Base-by-base conservation (phyloP, 1,284 basidiomycete genomes). In the Takashimella tepidaria region DNA sequence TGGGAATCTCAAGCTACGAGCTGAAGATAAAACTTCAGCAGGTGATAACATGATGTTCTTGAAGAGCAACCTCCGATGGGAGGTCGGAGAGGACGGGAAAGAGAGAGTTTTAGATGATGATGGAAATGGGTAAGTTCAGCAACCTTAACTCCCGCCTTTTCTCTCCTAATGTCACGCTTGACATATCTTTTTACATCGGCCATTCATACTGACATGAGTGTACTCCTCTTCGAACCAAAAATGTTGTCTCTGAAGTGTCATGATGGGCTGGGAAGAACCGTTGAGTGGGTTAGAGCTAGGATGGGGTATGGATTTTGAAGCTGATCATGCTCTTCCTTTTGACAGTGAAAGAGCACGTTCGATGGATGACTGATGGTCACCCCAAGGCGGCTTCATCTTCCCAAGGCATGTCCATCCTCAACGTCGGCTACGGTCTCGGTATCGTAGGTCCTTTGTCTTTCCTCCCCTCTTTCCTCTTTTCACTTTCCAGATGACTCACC, bases 251-350 rank as follows among this genome's bases (percentile, higher is more conserved):
- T 8, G 5, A 50, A 72, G 72, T 6, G 92, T 97, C 8, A 96
- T 96, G 92, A 96, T 96, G 92, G 89, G 89, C 1, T 95, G 92
- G 92, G 92, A 95, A 72, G 78, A 78, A 54, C 81, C 78, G 5
- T 87, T 96, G 64, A 96, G 84, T 85, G 66, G 69, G 79, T 54
- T n/a, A n/a, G n/a, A n/a, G n/a, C n/a, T n/a, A n/a, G n/a, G n/a
- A n/a, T n/a, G n/a, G n/a, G n/a, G n/a, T n/a, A n/a, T n/a, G n/a
- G n/a, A n/a, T n/a, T n/a, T n/a, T n/a, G n/a, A n/a, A n/a, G n/a
- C n/a, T n/a, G n/a, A n/a, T n/a, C n/a, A n/a, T n/a, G 31, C 31
- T 37, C 31, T 8, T 37, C 31, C 31, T 37, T 8, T 56, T 51
- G 70, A 16, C 52, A 84, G 83, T 75, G 73, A 49, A 51, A 23